Base-by-base conservation (phyloP, 257 asterid species). In the Asclepias syriaca region DNA sequence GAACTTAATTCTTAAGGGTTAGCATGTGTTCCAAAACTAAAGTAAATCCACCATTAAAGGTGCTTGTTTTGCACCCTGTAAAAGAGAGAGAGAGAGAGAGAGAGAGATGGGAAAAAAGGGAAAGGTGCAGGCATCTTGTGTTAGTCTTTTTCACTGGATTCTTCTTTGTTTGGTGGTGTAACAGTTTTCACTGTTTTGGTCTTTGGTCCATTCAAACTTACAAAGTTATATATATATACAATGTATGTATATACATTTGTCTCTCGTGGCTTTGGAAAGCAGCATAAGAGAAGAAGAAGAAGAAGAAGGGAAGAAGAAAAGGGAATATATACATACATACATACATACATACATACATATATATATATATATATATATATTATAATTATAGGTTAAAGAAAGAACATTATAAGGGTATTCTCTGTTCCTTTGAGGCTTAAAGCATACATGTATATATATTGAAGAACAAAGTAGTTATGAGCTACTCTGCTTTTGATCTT, bases 11-110 rank as follows among this genome's bases (percentile, higher is more conserved):
- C 60, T 69, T 72, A 75, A 70, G 81, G 77, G 70, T 66, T 58
- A 75, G 81, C 81, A 81, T 78, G 83, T 83, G 79, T 82, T 72
- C 69, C 77, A 39, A 79, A 77, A 22, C 66, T 49, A 81, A 78
- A 85, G 90, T 83, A 81, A 83, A 84, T 78, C 88, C 88, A 84
- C 89, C 82, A 85, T 78, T 80, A 85, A 88, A 86, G 92, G 74
- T 73, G 83, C 64, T 77, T 72, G 72, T 58, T 67, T 9, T 51
- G 57, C 57, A 50, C 55, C 73, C 73, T 18, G 66, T 46, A 58
- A 69, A 43, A 63, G 58, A 69, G 68, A 8, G 5, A 65, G 6
- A 57, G 58, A 69, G 68, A n/a, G n/a, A 70, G 22, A 58, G 51
- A 16, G 56, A 8, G 5, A 65, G 6, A 57, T 64, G 13, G n/a